These are phyloP conservation scores for Aspergillus heteromorphus DNA, from an alignment of 495 filamentous ascomycete species.

Conservation along the genomic window DNA sequence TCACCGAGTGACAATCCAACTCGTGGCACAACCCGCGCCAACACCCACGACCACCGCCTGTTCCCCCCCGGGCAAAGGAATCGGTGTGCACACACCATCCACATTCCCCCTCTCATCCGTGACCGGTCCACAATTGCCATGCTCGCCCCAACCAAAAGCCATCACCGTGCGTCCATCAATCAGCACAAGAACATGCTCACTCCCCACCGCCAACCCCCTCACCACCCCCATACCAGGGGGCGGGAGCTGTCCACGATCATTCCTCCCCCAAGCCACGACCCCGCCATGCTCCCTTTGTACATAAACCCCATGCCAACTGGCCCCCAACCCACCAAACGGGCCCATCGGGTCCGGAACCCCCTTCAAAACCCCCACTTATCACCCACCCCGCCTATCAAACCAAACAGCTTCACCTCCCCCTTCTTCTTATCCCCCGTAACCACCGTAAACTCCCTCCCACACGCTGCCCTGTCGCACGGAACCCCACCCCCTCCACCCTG, in stretches of 20 bases:
- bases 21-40: slow-evolving; percentile 85
- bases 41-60: slow-evolving; percentile 49
- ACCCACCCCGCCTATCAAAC: no score
- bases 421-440: slow-evolving; percentile 47
- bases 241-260: slow-evolving; percentile 79
- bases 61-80: slow-evolving; percentile 40
- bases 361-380: slow-evolving; percentile 61
- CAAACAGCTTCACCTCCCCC: slow-evolving; percentile 58
- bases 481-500: slow-evolving; percentile 46
- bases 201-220: slow-evolving; percentile 65
- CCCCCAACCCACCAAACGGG: slow-evolving; percentile 43
- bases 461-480: slow-evolving; percentile 57
- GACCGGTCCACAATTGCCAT: slow-evolving; percentile 85
- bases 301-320: slow-evolving; percentile 80
- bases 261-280: slow-evolving; percentile 57
- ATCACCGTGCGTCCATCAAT: slow-evolving; percentile 55
- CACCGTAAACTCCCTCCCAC: slow-evolving; percentile 78
- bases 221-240: slow-evolving; percentile 49
- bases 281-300: slow-evolving; percentile 42
- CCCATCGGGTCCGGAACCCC: slow-evolving; percentile 21
- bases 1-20: slow-evolving; percentile 57
- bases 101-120: slow-evolving; percentile 58
- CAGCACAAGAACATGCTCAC: slow-evolving; percentile 76
- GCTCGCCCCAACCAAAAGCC: slow-evolving; percentile 93
- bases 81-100: slow-evolving; percentile 56